phyloP scores from a whole-genome alignment of 1,284 basidiomycete species.

The Boletus sp. region DNA sequence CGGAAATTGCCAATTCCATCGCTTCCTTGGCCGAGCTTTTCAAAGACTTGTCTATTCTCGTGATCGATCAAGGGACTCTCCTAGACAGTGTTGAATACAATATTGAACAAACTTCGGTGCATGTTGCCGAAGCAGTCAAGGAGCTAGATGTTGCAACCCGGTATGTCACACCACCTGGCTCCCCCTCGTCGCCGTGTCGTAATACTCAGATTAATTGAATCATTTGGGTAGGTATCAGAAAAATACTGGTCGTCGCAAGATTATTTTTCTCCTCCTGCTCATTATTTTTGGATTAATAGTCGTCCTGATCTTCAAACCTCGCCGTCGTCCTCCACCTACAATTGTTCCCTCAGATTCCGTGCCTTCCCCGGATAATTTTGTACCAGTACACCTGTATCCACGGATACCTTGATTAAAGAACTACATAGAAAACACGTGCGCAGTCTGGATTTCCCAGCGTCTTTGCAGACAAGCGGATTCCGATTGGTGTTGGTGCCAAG shows the following conservation, averaged over 20 bases:
- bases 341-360: conserved; percentile 18
- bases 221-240: conserved; percentile 75
- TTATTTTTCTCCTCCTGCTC: conserved; percentile 89
- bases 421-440: conserved; percentile 15
- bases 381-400: conserved; percentile 34
- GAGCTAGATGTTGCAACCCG: conserved; percentile 82
- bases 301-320: conserved; percentile 81
- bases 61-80: conserved; percentile 98
- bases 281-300: conserved; percentile 85
- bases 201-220: conserved; percentile 4
- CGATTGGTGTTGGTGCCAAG: conserved; percentile 12
- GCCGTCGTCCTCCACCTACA: conserved; percentile 38
- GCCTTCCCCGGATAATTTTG: conserved; percentile 26
- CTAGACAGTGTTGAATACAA: conserved; percentile 98
- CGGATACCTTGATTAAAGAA: conserved; percentile 34
- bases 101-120: conserved; percentile 85
- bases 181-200: not conserved
- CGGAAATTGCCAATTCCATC: conserved; percentile 92
- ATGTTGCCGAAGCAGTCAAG: conserved; percentile 81
- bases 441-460: conserved; percentile 4
- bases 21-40: conserved; percentile 92
- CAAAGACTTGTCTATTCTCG: conserved; percentile 88
- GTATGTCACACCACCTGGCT: conserved; percentile 43
- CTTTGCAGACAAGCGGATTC: conserved; percentile 3
- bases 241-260: conserved; percentile 87